These are phyloP conservation scores for Phytophthora agathidicida DNA, from an alignment of 352 stramenopile genomes.

Conservation along the genomic window DNA sequence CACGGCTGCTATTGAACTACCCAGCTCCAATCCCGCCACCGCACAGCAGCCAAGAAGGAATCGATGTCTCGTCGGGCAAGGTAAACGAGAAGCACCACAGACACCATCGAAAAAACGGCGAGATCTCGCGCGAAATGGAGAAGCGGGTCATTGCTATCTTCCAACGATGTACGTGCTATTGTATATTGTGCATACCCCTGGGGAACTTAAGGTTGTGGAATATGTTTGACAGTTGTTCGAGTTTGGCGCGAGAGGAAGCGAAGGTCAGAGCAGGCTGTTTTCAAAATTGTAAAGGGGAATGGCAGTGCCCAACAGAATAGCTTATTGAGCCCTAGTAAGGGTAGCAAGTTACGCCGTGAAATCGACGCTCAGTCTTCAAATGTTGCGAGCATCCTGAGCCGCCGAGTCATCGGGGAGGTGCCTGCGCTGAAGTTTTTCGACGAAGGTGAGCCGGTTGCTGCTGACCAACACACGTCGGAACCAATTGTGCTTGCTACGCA, in stretches of 20 bases:
- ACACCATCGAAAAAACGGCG: constrained; percentile 15
- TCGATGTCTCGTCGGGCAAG: constrained; percentile 3
- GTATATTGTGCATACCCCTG: too few species aligned
- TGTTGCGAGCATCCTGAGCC: constrained; percentile 78
- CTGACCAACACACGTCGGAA: constrained; percentile 8
- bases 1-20: constrained; percentile 7
- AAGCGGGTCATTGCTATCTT: constrained; percentile 57
- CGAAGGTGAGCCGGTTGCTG: constrained; percentile 21
- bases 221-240: constrained; percentile 49
- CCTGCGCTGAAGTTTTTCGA: constrained; percentile 84
- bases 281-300: constrained; percentile 58
- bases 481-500: neutral
- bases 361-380: constrained; percentile 64
- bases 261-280: constrained; percentile 46
- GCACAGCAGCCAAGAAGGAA: constrained; percentile 12
- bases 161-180: constrained; percentile 56
- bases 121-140: constrained; percentile 15
- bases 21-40: neutral
- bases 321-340: constrained; percentile 3
- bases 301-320: constrained; percentile 11
- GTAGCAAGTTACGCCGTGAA: constrained; percentile 57
- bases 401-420: constrained; percentile 73
- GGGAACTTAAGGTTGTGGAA: too few species aligned
- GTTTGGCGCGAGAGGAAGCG: constrained; percentile 67
- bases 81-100: constrained; percentile 11